phyloP scores from a whole-genome alignment of 2,329 filamentous ascomycete genomes.

The Aspergillus sp. region DNA sequence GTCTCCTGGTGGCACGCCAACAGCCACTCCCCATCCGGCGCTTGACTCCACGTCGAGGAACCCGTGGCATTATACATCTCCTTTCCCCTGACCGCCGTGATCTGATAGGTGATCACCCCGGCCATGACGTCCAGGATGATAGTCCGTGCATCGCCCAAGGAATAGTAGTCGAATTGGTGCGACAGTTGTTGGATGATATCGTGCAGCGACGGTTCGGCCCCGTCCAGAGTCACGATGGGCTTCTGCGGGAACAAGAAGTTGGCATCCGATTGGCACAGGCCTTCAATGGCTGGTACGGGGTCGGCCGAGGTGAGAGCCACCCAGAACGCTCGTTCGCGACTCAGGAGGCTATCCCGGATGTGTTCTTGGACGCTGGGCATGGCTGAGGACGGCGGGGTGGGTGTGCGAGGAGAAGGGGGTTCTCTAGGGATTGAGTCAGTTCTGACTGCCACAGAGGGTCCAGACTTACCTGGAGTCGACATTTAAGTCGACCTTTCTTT shows the following conservation, averaged over 20 bases:
- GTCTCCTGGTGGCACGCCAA: slow-evolving; percentile 30
- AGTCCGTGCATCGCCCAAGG: slow-evolving; percentile 21
- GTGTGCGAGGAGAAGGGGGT: too few species aligned
- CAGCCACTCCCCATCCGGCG: slow-evolving; percentile 31
- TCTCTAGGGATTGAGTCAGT: too few species aligned
- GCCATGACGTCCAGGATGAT: slow-evolving; percentile 32
- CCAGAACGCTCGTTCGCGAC: slow-evolving; percentile 30
- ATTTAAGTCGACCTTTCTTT: too few species aligned
- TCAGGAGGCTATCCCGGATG: slow-evolving; percentile 28
- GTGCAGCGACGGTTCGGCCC: slow-evolving; percentile 13
- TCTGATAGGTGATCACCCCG: slow-evolving; percentile 25
- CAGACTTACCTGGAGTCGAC: too few species aligned
- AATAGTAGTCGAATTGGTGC: slow-evolving; percentile 28
- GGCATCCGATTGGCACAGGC: slow-evolving; percentile 23
- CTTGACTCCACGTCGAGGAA: slow-evolving; percentile 31
- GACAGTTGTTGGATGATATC: slow-evolving; percentile 23
- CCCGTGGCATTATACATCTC: slow-evolving; percentile 21
- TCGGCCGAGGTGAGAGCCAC: slow-evolving; percentile 31
- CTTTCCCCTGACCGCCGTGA: slow-evolving; percentile 21
- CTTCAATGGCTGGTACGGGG: slow-evolving; percentile 26
- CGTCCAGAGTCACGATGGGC: slow-evolving; percentile 24
- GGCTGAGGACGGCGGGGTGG: background rate
- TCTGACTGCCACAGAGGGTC: too few species aligned
- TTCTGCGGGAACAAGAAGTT: slow-evolving; percentile 28
- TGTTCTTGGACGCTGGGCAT: slow-evolving; percentile 33